Percentiles rank a stretch among this genome's conserved stretches.
Conservation (phyloP, 306 rosid species). For the Vicia faba region DNA sequence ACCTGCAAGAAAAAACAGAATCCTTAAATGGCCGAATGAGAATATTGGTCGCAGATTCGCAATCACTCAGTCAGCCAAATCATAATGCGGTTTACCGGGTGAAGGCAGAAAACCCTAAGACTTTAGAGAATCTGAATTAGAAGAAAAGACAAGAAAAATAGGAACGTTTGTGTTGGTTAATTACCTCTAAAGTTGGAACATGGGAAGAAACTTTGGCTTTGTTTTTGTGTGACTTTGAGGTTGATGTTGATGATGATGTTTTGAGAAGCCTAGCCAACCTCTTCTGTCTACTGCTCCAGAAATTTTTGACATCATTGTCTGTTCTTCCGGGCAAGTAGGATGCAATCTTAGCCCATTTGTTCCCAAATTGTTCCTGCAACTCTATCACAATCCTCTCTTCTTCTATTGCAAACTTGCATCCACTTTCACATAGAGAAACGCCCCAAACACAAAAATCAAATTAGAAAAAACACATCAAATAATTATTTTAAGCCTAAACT, state of each 20-base stretch:
- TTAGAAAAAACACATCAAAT: neutral
- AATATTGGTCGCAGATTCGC: too few relatives aligned
- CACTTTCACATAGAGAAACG: constrained; percentile 42
- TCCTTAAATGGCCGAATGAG: too few relatives aligned
- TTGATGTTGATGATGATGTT: constrained; percentile 51
- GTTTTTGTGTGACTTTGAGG: constrained; percentile 56
- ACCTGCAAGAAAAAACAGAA: constrained; percentile 39
- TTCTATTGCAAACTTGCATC: constrained; percentile 83
- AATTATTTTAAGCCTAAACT: neutral
- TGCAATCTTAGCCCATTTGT: constrained; percentile 95
- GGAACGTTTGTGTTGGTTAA: neutral
- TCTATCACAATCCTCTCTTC: constrained; percentile 92
- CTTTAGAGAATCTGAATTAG: neutral
- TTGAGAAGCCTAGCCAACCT: constrained; percentile 77
- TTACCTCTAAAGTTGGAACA: constrained; percentile 53
- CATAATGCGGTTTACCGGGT: neutral
- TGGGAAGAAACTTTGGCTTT: constrained; percentile 38
- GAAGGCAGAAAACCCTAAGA: neutral
- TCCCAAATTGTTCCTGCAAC: constrained; percentile 78
- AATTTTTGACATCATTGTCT: constrained; percentile 92
- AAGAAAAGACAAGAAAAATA: neutral
- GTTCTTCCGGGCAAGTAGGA: constrained; percentile 77
- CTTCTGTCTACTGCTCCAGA: constrained; percentile 95
- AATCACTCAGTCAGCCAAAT: too few relatives aligned
- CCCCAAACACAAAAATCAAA: constrained; percentile 1